These are phyloP conservation scores for Pestalotiopsis sp. DNA, from an alignment of 2,329 filamentous ascomycete genomes.

Conservation along the genomic window DNA sequence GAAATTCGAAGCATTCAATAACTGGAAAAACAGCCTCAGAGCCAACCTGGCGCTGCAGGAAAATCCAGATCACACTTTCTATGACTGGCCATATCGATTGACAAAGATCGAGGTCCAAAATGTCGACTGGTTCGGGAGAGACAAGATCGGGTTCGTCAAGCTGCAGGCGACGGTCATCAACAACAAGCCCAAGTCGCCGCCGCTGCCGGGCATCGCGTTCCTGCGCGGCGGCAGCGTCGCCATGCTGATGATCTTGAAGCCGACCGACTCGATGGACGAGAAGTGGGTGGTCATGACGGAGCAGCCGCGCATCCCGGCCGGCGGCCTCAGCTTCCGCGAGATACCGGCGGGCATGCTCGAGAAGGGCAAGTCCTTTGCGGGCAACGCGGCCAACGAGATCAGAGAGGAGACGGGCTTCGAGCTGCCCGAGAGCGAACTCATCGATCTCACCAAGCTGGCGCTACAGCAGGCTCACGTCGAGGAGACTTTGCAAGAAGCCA, in stretches of 20 bases:
- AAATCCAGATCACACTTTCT: background rate
- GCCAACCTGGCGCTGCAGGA: background rate
- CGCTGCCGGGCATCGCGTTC: background rate
- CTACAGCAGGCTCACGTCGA: constrained; percentile 31
- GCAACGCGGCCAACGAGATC: constrained; percentile 59
- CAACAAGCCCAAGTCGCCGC: background rate
- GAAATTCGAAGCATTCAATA: background rate
- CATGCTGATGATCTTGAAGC: constrained; percentile 46
- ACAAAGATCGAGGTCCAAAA: background rate
- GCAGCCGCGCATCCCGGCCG: constrained; percentile 60
- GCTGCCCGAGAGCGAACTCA: constrained; percentile 50
- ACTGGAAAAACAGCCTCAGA: background rate
- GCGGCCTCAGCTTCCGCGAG: constrained; percentile 55
- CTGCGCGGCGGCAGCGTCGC: background rate
- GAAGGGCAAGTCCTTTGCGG: constrained; percentile 53
- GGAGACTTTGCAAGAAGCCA: constrained; percentile 46
- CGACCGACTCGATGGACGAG: constrained; percentile 48
- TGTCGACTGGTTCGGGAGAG: background rate
- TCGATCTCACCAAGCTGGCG: constrained; percentile 57
- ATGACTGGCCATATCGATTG: background rate
- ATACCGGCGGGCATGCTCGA: constrained; percentile 66
- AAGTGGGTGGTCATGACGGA: constrained; percentile 57
- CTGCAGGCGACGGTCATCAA: background rate
- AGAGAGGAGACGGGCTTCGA: constrained; percentile 58
- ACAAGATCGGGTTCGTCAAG: background rate